Evolutionary conservation across 257 asterid genomes (phyloP).

Genomic region (Nicotiana knightiana): DNA sequence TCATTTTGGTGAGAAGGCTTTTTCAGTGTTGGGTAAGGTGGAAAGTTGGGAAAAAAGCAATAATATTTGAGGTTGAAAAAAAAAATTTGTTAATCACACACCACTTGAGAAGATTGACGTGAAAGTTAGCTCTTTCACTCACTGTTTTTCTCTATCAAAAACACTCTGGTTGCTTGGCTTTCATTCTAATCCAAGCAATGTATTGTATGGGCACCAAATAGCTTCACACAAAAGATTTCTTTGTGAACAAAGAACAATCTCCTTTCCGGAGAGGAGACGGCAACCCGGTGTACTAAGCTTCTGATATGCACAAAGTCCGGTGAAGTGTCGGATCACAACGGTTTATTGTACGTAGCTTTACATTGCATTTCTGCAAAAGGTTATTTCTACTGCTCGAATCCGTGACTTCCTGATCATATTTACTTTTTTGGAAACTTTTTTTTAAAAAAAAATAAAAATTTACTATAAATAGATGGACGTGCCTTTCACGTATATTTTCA

Average conservation of each 20-base stretch:
- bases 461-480: no score
- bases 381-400: no score
- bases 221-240: not conserved
- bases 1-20: slow-evolving; percentile 26
- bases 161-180: slow-evolving; percentile 19
- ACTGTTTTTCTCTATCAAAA: slow-evolving; percentile 1
- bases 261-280: not conserved
- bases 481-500: no score
- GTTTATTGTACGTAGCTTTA: no score
- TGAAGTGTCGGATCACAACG: no score
- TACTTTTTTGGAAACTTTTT: no score
- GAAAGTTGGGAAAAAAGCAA: slow-evolving; percentile 9
- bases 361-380: no score
- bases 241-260: not conserved
- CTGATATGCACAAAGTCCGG: rapidly evolving
- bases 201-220: slow-evolving; percentile 7
- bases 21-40: slow-evolving; percentile 31
- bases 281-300: no score
- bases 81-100: not conserved
- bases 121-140: slow-evolving; percentile 26
- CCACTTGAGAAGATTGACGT: slow-evolving; percentile 30
- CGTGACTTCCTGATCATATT: no score
- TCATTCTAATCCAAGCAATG: slow-evolving; percentile 39
- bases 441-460: no score
- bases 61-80: slow-evolving; percentile 3